Base-by-base conservation (phyloP, 129 eudicot species). In the sunflower (Helianthus annuus) region DNA sequence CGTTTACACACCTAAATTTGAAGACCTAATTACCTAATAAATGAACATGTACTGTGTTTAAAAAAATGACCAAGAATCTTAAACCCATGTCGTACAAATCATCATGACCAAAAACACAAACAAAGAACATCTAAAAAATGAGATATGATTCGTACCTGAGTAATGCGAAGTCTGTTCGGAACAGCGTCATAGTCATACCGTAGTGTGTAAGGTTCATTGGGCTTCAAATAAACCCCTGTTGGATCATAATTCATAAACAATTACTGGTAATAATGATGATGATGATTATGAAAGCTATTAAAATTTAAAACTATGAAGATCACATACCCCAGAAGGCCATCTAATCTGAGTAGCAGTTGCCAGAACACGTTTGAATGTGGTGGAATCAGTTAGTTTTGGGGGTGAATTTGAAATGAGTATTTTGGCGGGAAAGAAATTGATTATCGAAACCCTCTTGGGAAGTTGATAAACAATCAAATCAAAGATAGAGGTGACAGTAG, bases 241-340 rank as follows among this genome's bases (percentile, higher is more conserved):
- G 6, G 44, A 36, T 73, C 14, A 27, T 27, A 27, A 4, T 0
- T 4, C 44, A 4, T 65, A 10, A 64, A 9, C 11, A 4, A 4
- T 27, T 27, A 27, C 32, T 27, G 34, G 16, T 54, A n/a, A 24
- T 54, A 32, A n/a, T 48, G 5, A 48, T 54, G 60, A n/a, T 48
- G 5, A 48, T 48, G 16, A 48, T 59, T 59, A 9, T 40, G 32
- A 27, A 27, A 27, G 32, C 45, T 1, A 40, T 7, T 14, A n/a
- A 39, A 40, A 39, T n/a, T 4, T 11, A 64, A 39, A 74, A 38
- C 0, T 10, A 64, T 48, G 62, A 34, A 15, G 62, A 69, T 69
- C n/a, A 69, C 71, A 6, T 74, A 74, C 78, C 78, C 78, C 72
- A 74, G 78, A 74, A 74, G 4, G 78, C 56, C 78, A 27, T 27